phyloP scores from a whole-genome alignment of 257 asterid species.

The Nicotiana tomentosiformis region DNA sequence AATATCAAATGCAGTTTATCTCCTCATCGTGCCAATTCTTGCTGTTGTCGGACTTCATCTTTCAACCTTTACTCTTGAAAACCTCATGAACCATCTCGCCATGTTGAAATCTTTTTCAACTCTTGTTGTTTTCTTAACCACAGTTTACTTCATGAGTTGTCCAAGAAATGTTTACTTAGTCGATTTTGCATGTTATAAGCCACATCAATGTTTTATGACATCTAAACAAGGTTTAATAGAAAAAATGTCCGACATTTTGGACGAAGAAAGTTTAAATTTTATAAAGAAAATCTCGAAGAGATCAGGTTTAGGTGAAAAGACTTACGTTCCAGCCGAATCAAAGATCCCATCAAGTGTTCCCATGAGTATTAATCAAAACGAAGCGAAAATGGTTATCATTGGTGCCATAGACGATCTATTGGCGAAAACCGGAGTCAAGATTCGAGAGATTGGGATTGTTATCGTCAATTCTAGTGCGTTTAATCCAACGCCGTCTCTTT shows the following conservation, averaged over 20 bases:
- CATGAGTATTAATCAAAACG: neutral
- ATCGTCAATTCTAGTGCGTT: slow-evolving; percentile 28
- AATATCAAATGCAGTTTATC: slow-evolving; percentile 31
- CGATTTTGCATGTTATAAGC: slow-evolving; percentile 40
- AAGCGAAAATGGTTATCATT: neutral
- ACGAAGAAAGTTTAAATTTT: slow-evolving; percentile 24
- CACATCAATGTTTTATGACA: slow-evolving; percentile 16
- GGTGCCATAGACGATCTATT: slow-evolving; percentile 7
- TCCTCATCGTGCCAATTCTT: slow-evolving; percentile 21
- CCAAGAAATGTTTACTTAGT: slow-evolving; percentile 35
- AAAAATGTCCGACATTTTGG: neutral
- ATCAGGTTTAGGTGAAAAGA: slow-evolving; percentile 35
- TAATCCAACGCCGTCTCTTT: slow-evolving; percentile 33
- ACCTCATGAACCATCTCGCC: slow-evolving; percentile 23
- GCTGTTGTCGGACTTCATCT: slow-evolving; percentile 22
- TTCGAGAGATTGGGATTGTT: slow-evolving; percentile 25
- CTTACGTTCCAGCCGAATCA: slow-evolving; percentile 12
- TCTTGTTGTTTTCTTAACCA: slow-evolving; percentile 24
- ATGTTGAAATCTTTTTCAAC: slow-evolving; percentile 23
- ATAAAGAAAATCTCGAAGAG: slow-evolving; percentile 29
- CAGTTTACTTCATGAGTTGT: slow-evolving; percentile 21
- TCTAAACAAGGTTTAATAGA: slow-evolving; percentile 14
- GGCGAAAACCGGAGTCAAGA: slow-evolving; percentile 8
- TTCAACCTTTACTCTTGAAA: slow-evolving; percentile 17
- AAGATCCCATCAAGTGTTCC: neutral